Evolutionary conservation across 495 filamentous ascomycete species (phyloP), one percentile per base, ranked within the genome.

Genomic region (Talaromyces liani): DNA sequence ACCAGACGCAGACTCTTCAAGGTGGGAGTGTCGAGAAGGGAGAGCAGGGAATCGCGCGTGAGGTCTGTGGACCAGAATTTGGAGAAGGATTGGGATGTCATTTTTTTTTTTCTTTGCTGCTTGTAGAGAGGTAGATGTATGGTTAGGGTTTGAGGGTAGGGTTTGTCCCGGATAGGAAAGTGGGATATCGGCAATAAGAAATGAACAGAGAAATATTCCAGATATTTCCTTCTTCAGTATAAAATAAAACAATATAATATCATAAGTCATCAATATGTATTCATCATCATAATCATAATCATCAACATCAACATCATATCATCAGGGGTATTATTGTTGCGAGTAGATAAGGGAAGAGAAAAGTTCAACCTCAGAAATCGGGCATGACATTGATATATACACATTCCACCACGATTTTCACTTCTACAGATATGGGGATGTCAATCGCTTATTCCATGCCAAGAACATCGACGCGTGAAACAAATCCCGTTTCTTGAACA

Each of bases 41-140:
- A 72, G 14, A 80, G 68, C 27, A 85, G 70, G 51, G 69, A 66
- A 22, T 81, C 69, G 66, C 79, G 79, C 63, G 75, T 74, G 53
- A 63, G 67, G 51, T 83, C 73, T 41, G 68, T 76, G 68, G 75
- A 70, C 82, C 82, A 84, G 66, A 84, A 78, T 62, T 71, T 64
- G 79, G 68, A 60, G 78, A 85, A 58, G 73, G 70, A 6, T 76
- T 71, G 34, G n/a, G 54, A 36, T 47, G 62, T 16, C 34, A 60
- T 64, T 10, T 47, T 45, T 61, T 20, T 61, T 56, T 63, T 6
- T 45, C 10, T 63, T 16, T 41, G 10, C 12, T 0, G 14, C 4
- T 41, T 41, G 36, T n/a, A 39, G 10, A 12, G 12, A 53, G 22
- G 27, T 34, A 22, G 59, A 6, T 27, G n/a, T 18, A 6, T n/a